Percentiles rank a stretch among this genome's conserved stretches.
Conservation (phyloP, 2,329 filamentous ascomycete species). For the Alternaria gansuensis region DNA sequence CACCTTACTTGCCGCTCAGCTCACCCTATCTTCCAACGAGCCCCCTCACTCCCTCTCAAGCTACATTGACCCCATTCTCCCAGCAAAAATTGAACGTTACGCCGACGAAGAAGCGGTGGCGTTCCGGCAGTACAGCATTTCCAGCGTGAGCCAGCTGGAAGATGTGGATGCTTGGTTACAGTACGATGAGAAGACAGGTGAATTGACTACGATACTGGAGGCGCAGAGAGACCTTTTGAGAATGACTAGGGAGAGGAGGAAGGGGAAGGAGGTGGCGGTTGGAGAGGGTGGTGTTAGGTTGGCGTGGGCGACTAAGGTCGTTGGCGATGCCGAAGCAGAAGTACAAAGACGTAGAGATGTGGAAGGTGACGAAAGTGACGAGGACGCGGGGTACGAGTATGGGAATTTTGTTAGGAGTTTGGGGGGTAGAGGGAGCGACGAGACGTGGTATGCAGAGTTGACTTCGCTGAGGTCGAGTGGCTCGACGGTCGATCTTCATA, state of each 20-base stretch:
- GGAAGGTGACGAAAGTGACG: conserved; percentile 13
- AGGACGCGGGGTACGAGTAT: conserved; percentile 20
- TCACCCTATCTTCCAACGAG: conserved; percentile 1
- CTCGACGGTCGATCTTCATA: background rate
- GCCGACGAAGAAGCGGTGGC: conserved; percentile 15
- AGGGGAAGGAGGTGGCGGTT: conserved; percentile 12
- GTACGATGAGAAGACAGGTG: conserved; percentile 9
- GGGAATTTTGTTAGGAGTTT: conserved; percentile 11
- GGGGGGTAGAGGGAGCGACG: background rate
- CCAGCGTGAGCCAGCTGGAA: background rate
- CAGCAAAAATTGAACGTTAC: background rate
- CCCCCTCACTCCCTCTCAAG: background rate
- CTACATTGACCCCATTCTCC: background rate
- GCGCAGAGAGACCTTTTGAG: conserved; percentile 25
- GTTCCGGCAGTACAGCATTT: conserved; percentile 15
- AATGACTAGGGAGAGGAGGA: conserved; percentile 18
- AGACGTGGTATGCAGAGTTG: background rate
- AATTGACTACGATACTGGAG: conserved; percentile 23
- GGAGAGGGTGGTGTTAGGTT: conserved; percentile 6
- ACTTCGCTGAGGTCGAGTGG: background rate
- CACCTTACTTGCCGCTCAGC: conserved; percentile 8
- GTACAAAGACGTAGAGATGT: background rate
- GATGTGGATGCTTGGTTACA: conserved; percentile 23
- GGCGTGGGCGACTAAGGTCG: conserved; percentile 30
- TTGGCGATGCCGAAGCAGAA: conserved; percentile 9